These are phyloP conservation scores for Arctium lappa DNA, from an alignment of 129 eudicot genomes.

Conservation along the genomic window DNA sequence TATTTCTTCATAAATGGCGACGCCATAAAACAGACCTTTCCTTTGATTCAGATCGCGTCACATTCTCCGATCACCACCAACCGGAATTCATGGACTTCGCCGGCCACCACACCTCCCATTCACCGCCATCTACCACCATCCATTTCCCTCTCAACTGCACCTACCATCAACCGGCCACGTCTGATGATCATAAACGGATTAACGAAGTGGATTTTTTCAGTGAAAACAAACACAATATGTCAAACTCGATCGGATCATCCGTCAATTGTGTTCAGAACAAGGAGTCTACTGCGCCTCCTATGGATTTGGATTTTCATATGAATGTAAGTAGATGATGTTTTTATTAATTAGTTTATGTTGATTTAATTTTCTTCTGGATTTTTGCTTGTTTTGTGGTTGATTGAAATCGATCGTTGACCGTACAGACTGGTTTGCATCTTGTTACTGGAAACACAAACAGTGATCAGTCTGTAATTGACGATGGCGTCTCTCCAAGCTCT, in stretches of 20 bases:
- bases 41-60: conserved; percentile 43
- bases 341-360: not conserved
- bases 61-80: conserved; percentile 15
- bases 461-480: conserved; percentile 55
- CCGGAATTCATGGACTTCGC: conserved; percentile 7
- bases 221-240: conserved; percentile 21
- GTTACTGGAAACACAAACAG: conserved; percentile 52
- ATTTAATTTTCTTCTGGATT: not conserved
- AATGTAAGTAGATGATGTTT: conserved; percentile 38
- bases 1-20: conserved; percentile 46
- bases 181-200: conserved; percentile 26
- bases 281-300: not conserved
- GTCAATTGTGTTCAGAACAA: not conserved
- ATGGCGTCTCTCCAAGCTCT: conserved; percentile 39
- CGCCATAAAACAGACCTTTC: conserved; percentile 39
- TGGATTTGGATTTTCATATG: conserved; percentile 30
- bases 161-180: not conserved
- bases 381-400: not conserved
- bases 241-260: not conserved
- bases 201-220: conserved; percentile 64
- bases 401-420: conserved; percentile 3
- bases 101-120: conserved; percentile 3
- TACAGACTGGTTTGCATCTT: conserved; percentile 66
- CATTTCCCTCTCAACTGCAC: conserved; percentile 44
- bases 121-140: conserved; percentile 31